Percentiles rank a stretch among this genome's conserved stretches.
Evolutionary conservation across 164 flowering plant species (phyloP).

Genomic region (Liquidambar formosana): DNA sequence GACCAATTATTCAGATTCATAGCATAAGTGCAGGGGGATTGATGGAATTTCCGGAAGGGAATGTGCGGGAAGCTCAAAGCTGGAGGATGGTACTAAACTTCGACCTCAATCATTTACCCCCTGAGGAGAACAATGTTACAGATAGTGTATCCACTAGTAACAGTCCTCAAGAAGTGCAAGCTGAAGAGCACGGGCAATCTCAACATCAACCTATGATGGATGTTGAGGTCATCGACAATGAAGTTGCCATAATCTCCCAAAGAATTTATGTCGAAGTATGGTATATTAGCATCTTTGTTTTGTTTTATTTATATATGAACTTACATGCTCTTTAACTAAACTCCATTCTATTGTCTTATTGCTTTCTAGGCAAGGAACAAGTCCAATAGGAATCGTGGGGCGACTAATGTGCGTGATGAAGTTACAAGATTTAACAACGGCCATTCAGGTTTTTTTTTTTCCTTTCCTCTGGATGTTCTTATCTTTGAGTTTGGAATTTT

Average conservation of each 20-base stretch:
- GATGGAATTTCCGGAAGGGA: neutral
- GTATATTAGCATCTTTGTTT: neutral
- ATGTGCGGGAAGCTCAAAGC: neutral
- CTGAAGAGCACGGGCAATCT: neutral
- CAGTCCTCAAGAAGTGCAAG: neutral
- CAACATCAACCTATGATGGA: neutral
- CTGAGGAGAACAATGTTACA: neutral
- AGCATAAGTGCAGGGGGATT: neutral
- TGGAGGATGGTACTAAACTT: neutral
- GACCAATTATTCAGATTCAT: neutral
- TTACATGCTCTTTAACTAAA: neutral
- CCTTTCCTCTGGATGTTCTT: neutral
- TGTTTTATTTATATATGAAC: neutral
- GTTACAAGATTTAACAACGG: neutral
- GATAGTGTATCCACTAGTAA: neutral
- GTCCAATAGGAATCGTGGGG: neutral
- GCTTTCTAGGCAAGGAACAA: constrained; percentile 1
- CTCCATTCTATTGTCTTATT: neutral
- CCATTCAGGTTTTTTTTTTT: neutral
- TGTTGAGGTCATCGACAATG: constrained; percentile 3
- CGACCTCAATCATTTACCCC: constrained; percentile 10
- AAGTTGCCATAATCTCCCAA: constrained; percentile 5
- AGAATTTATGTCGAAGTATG: neutral
- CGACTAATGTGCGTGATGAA: neutral
- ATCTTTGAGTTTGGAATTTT: neutral